Percentiles rank a stretch among this genome's conserved stretches.
These are phyloP conservation scores for Termitomyces heimii DNA, from an alignment of 768 basidiomycete species.

Conservation along the genomic window DNA sequence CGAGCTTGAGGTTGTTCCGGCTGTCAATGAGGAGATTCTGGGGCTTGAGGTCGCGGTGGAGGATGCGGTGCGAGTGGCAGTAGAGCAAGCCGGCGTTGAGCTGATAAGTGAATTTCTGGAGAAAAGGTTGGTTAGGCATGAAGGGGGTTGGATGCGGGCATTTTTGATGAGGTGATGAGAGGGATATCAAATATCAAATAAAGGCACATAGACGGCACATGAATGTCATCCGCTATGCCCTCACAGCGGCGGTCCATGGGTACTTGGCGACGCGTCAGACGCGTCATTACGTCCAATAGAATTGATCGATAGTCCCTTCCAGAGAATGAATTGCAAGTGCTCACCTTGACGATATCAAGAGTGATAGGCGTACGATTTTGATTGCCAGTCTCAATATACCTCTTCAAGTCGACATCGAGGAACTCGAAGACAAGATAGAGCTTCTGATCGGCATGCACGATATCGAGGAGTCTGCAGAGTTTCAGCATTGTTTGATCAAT, in stretches of 20 bases:
- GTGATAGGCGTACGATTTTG: slow-evolving; percentile 67
- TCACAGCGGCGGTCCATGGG: background rate
- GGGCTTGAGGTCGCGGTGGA: slow-evolving; percentile 96
- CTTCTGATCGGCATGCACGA: slow-evolving; percentile 95
- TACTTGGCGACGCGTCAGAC: slow-evolving; percentile 14
- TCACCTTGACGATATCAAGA: slow-evolving; percentile 74
- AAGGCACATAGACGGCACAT: background rate
- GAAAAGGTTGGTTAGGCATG: slow-evolving; percentile 5
- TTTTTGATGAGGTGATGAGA: background rate
- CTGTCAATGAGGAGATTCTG: slow-evolving; percentile 94
- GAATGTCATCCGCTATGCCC: background rate
- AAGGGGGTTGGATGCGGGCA: background rate
- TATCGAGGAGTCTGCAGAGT: slow-evolving; percentile 75
- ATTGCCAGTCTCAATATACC: slow-evolving; percentile 90
- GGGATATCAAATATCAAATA: background rate
- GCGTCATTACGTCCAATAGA: slow-evolving; percentile 12
- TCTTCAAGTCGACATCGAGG: slow-evolving; percentile 93
- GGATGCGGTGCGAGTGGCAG: slow-evolving; percentile 91
- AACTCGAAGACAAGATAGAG: slow-evolving; percentile 98
- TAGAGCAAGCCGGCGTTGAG: slow-evolving; percentile 87
- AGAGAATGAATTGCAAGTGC: slow-evolving; percentile 16
- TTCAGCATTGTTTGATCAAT: background rate
- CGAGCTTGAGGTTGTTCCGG: slow-evolving; percentile 87
- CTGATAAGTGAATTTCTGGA: slow-evolving; percentile 93
- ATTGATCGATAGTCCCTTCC: background rate